Percentiles rank a stretch among this genome's conserved stretches.
phyloP scores from a whole-genome alignment of 2,329 filamentous ascomycete species.

The Colletotrichum coccodes region DNA sequence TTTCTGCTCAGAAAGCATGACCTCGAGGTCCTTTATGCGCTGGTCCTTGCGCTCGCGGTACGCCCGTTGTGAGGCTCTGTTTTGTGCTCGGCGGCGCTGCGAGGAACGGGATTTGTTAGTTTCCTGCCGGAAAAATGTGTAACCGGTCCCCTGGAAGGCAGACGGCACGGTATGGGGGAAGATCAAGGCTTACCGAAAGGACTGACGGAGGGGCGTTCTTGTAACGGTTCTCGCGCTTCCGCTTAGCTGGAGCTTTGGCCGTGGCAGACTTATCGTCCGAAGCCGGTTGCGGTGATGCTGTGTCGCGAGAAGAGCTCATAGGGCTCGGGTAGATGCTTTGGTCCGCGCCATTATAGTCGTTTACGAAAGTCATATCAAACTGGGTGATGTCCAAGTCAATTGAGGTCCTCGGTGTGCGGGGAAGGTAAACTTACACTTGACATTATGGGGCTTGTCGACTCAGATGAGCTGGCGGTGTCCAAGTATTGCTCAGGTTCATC shows the following conservation, averaged over 20 bases:
- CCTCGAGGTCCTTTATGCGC: conserved; percentile 71
- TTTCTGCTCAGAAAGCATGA: conserved; percentile 62
- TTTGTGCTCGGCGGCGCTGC: conserved; percentile 44
- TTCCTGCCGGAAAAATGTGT: neutral
- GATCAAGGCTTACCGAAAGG: conserved; percentile 52
- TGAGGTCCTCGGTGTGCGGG: neutral
- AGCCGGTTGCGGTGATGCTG: conserved; percentile 31
- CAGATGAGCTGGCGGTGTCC: conserved; percentile 34
- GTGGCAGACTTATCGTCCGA: conserved; percentile 18
- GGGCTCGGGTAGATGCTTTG: conserved; percentile 46
- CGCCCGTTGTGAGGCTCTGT: conserved; percentile 44
- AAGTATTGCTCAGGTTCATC: conserved; percentile 31
- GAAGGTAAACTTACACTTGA: conserved; percentile 24
- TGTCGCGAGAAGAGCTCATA: conserved; percentile 36
- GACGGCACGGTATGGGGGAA: neutral
- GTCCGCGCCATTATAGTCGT: conserved; percentile 39
- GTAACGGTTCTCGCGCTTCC: conserved; percentile 62
- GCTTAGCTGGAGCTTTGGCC: conserved; percentile 53
- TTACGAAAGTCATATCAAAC: conserved; percentile 36
- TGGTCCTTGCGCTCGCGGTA: conserved; percentile 57
- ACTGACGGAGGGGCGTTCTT: conserved; percentile 62
- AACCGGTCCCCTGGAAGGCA: neutral
- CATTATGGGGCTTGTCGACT: conserved; percentile 34
- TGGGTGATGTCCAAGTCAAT: conserved; percentile 4
- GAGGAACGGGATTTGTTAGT: conserved; percentile 13